Conservation (phyloP, 148 eudicot species). For the Rhododendron williamsianum region DNA sequence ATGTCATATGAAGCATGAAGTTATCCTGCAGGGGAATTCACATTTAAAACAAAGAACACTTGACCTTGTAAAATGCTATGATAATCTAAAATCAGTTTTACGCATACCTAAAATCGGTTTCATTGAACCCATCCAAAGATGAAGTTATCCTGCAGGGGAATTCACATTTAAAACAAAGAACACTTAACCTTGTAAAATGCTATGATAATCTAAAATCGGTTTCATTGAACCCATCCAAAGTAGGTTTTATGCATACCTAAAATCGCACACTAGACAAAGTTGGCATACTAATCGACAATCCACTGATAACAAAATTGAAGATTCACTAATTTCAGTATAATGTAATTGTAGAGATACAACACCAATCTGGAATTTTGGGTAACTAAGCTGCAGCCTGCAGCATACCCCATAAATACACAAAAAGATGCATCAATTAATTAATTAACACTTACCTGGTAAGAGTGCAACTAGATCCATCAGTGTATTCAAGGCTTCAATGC, state of each 20-base stretch:
- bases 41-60: not conserved
- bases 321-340: not conserved
- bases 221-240: not conserved
- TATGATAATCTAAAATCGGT: not conserved
- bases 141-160: not conserved
- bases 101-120: not conserved
- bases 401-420: not conserved
- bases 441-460: not conserved
- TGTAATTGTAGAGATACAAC: not conserved
- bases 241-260: not conserved
- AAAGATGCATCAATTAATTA: not conserved
- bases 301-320: not conserved
- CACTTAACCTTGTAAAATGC: not conserved
- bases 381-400: not conserved
- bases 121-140: not conserved
- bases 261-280: not conserved
- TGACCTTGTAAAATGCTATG: not conserved
- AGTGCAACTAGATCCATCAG: constrained; percentile 9
- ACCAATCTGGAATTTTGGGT: not conserved
- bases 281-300: not conserved
- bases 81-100: not conserved
- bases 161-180: not conserved
- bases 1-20: not conserved
- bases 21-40: not conserved
- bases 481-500: not conserved